Conservation (phyloP, 2,329 filamentous ascomycete genomes). For the Fusarium duplospermum region DNA sequence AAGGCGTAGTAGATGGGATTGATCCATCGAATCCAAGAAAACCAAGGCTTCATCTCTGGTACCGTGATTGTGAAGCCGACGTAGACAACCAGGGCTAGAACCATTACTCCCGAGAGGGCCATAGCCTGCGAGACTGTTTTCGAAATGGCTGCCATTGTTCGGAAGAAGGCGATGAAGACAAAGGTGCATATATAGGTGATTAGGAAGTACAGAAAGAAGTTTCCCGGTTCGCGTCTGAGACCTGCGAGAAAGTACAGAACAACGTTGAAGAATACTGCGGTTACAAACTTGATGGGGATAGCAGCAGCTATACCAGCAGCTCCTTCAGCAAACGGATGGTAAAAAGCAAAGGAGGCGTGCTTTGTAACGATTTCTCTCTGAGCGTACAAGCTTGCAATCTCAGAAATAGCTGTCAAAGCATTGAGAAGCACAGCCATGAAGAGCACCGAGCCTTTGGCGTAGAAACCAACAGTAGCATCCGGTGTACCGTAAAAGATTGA, state of each 20-base stretch:
- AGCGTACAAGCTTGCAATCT: constrained; percentile 60
- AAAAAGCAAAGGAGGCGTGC: constrained; percentile 61
- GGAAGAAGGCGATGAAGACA: constrained; percentile 81
- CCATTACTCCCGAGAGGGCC: constrained; percentile 63
- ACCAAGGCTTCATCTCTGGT: constrained; percentile 69
- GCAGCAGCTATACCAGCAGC: constrained; percentile 66
- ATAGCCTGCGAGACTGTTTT: constrained; percentile 71
- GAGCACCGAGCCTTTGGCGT: constrained; percentile 65
- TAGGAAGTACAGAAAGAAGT: constrained; percentile 83
- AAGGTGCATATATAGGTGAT: constrained; percentile 76
- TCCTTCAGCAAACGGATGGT: constrained; percentile 64
- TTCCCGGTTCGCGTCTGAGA: constrained; percentile 66
- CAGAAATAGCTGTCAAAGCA: constrained; percentile 67
- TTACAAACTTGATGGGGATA: constrained; percentile 68
- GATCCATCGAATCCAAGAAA: constrained; percentile 80
- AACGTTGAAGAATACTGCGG: constrained; percentile 63
- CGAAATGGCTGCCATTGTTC: constrained; percentile 77
- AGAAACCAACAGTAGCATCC: constrained; percentile 63
- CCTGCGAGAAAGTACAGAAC: constrained; percentile 68
- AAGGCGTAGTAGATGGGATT: constrained; percentile 81
- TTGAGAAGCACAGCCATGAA: constrained; percentile 72
- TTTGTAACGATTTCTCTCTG: constrained; percentile 63
- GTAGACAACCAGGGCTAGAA: constrained; percentile 62
- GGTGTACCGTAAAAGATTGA: constrained; percentile 68
- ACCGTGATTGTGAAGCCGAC: constrained; percentile 43